These are phyloP conservation scores for Sclerotinia subarctica DNA, from an alignment of 2,329 filamentous ascomycete species.

Conservation along the genomic window DNA sequence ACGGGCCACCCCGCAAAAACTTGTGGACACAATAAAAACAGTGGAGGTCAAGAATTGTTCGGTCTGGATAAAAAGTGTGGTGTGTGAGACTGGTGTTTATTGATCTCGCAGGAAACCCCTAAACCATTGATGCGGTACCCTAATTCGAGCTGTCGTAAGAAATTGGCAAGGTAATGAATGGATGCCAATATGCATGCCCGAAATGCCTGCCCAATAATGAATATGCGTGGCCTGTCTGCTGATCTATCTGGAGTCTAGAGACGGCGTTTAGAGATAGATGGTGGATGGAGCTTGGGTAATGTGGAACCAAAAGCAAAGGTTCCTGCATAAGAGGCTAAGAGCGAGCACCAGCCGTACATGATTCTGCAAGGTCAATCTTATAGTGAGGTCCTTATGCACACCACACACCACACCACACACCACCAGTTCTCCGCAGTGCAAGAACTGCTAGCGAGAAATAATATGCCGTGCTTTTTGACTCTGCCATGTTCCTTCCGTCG, in stretches of 20 bases:
- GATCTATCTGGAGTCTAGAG: conserved; percentile 8
- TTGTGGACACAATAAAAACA: background rate
- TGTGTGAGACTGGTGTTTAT: background rate
- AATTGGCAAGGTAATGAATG: background rate
- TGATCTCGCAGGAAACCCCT: background rate
- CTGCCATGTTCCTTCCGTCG: background rate
- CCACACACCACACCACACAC: background rate
- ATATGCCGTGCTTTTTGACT: background rate
- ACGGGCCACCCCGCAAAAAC: background rate
- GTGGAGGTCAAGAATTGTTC: background rate
- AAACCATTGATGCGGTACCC: background rate
- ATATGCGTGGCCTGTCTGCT: background rate
- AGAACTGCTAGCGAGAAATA: background rate
- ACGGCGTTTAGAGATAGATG: background rate
- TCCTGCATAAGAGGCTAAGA: conserved; percentile 18
- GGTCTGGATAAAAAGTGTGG: background rate
- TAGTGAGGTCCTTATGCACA: conserved; percentile 1
- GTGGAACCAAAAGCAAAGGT: conserved; percentile 12
- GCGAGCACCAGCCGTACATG: background rate
- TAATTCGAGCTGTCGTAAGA: background rate
- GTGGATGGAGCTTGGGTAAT: background rate
- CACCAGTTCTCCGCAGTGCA: background rate
- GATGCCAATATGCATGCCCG: background rate
- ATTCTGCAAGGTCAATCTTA: conserved; percentile 12
- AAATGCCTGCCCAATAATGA: background rate